phyloP scores from a whole-genome alignment of 805 yeast species.

The Metschnikowia hibisci region DNA sequence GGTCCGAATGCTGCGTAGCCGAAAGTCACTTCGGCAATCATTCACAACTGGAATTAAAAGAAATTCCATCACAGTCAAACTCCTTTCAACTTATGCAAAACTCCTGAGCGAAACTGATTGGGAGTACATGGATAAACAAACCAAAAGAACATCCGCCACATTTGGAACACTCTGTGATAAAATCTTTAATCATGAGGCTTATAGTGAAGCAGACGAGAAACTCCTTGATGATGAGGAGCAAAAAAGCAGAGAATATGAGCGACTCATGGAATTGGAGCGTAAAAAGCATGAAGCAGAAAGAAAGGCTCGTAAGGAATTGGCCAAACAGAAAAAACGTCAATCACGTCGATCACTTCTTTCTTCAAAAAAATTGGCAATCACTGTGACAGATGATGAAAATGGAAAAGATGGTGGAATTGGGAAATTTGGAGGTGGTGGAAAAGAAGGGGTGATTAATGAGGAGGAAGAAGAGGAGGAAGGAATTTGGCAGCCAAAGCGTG shows the following conservation, averaged over 20 bases:
- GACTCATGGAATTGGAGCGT: constrained; percentile 43
- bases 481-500: constrained; percentile 37
- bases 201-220: constrained; percentile 46
- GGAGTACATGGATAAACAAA: constrained; percentile 67
- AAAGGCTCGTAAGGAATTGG: constrained; percentile 44
- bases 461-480: constrained; percentile 28
- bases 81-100: constrained; percentile 70
- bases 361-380: constrained; percentile 33
- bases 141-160: constrained; percentile 72
- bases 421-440: constrained; percentile 9
- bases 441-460: constrained; percentile 13
- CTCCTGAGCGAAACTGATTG: constrained; percentile 60
- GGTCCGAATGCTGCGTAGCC: constrained; percentile 22
- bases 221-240: constrained; percentile 42
- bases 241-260: constrained; percentile 43
- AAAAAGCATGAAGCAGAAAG: constrained; percentile 52
- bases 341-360: constrained; percentile 39
- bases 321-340: constrained; percentile 41
- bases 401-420: constrained; percentile 7
- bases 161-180: constrained; percentile 76
- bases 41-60: constrained; percentile 50
- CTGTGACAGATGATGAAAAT: constrained; percentile 31
- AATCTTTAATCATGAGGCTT: constrained; percentile 64
- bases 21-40: constrained; percentile 38
- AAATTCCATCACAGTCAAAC: constrained; percentile 67